phyloP scores from a whole-genome alignment of 2,329 filamentous ascomycete species.

The Ophiostoma ulmi region DNA sequence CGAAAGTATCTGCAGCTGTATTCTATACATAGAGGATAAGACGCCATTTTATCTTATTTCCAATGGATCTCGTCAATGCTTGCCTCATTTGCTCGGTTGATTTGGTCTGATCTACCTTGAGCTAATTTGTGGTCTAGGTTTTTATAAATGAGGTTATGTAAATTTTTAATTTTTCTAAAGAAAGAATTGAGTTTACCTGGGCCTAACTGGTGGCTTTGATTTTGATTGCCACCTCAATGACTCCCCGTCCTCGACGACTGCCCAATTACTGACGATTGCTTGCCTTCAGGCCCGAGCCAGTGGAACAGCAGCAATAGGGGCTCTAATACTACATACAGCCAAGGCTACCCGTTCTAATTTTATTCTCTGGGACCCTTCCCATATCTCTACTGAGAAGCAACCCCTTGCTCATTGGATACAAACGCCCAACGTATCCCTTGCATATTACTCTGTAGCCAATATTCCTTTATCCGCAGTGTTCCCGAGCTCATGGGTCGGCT shows the following conservation, averaged over 20 bases:
- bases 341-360: background rate
- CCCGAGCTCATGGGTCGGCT: constrained; percentile 1
- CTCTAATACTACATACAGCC: background rate
- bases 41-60: background rate
- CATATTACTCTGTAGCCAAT: background rate
- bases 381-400: background rate
- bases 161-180: no score
- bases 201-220: background rate
- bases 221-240: background rate
- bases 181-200: background rate
- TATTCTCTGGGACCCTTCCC: background rate
- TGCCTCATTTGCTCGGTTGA: background rate
- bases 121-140: background rate
- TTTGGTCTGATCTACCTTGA: background rate
- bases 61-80: background rate
- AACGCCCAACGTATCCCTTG: background rate
- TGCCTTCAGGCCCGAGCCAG: background rate
- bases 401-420: background rate
- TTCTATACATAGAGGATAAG: no score
- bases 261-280: background rate
- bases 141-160: background rate
- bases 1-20: background rate
- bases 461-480: background rate
- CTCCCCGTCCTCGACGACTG: no score
- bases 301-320: constrained; percentile 2